Percentiles rank a stretch among this genome's conserved stretches.
Evolutionary conservation across 768 basidiomycete species (phyloP).

Genomic region (Mycena sanguinolenta): DNA sequence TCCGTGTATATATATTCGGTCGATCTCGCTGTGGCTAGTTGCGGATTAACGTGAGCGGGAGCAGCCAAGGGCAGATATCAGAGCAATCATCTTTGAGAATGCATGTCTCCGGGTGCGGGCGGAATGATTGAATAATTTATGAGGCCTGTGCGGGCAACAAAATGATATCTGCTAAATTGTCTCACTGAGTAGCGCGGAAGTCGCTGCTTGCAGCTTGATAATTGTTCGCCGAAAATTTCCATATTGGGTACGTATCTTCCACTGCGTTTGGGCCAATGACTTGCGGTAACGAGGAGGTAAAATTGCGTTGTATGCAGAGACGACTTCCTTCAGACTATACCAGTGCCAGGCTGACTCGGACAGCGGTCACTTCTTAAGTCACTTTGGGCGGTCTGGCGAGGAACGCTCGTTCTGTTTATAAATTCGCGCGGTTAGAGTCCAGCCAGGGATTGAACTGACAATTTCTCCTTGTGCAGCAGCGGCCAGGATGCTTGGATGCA

Average conservation of each 20-base stretch:
- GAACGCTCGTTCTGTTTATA: no score
- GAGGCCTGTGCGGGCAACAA: constrained; percentile 15
- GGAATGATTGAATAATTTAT: constrained; percentile 23
- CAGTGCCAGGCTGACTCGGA: no score
- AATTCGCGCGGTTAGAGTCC: constrained; percentile 14
- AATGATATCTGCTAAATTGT: not conserved
- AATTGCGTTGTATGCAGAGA: constrained; percentile 27
- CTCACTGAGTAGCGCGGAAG: constrained; percentile 4
- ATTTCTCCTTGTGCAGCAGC: not conserved
- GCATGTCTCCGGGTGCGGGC: constrained; percentile 22
- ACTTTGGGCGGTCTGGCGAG: not conserved
- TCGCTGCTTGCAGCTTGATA: no score
- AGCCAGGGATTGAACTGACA: constrained; percentile 19
- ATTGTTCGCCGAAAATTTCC: no score
- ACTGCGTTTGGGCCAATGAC: constrained; percentile 24
- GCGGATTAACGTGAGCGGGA: constrained; percentile 23
- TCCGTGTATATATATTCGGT: no score
- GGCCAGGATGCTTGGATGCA: constrained; percentile 10
- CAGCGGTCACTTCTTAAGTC: constrained; percentile 18
- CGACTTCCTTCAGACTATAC: constrained; percentile 24
- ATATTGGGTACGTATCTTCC: constrained; percentile 19
- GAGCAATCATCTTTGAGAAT: constrained; percentile 13
- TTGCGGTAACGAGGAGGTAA: constrained; percentile 27
- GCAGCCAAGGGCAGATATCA: constrained; percentile 28
- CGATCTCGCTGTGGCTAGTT: constrained; percentile 26